Percentiles rank a stretch among this genome's conserved stretches.
Evolutionary conservation across 208 protist species (phyloP).

Genomic region (Trypanosoma avium): DNA sequence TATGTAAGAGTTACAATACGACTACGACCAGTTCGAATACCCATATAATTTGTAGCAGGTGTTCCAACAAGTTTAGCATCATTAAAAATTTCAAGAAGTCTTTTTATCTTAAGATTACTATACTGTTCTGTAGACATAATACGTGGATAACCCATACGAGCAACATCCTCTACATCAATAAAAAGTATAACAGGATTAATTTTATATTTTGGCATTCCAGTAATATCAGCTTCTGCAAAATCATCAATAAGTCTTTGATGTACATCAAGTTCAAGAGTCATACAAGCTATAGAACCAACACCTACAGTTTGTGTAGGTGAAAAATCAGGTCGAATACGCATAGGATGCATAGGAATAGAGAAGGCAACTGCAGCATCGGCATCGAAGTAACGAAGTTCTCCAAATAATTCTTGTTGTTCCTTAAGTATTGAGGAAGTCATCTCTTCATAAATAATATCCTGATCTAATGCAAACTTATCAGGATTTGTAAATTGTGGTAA

Average conservation of each 20-base stretch:
- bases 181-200: conserved; percentile 71
- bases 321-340: conserved; percentile 81
- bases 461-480: conserved; percentile 58
- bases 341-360: conserved; percentile 76
- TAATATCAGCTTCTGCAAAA: conserved; percentile 66
- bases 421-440: conserved; percentile 47
- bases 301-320: conserved; percentile 85
- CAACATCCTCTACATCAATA: conserved; percentile 85
- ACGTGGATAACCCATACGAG: conserved; percentile 81
- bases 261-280: conserved; percentile 85
- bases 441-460: conserved; percentile 71
- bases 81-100: conserved; percentile 71
- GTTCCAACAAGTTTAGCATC: conserved; percentile 74
- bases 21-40: conserved; percentile 63
- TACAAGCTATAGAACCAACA: conserved; percentile 86
- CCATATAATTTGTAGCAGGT: conserved; percentile 63
- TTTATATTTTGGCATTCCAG: conserved; percentile 80
- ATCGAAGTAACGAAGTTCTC: conserved; percentile 83
- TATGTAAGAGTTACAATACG: conserved; percentile 82
- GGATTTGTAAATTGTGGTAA: conserved; percentile 59
- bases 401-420: conserved; percentile 77
- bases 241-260: conserved; percentile 82
- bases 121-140: conserved; percentile 90
- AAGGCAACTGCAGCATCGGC: conserved; percentile 79
- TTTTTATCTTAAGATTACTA: conserved; percentile 78